Evolutionary conservation across 2,329 filamentous ascomycete species (phyloP).

Genomic region (Colletotrichum spinosum): DNA sequence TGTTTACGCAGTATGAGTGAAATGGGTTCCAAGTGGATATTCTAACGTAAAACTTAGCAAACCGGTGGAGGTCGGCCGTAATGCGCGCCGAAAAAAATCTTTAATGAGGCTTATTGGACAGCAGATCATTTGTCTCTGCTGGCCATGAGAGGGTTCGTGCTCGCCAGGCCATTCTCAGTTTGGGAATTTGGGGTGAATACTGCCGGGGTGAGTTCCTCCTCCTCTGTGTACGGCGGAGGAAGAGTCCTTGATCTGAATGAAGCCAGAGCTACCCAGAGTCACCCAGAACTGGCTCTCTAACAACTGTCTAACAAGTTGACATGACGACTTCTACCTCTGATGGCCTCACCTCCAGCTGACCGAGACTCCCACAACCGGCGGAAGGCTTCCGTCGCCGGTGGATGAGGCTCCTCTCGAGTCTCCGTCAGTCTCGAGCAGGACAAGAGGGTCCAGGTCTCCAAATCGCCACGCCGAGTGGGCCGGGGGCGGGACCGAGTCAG

Average conservation of each 20-base stretch:
- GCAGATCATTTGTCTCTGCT: background rate
- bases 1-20: constrained; percentile 15
- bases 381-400: constrained; percentile 23
- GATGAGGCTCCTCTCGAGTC: constrained; percentile 19
- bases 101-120: constrained; percentile 27
- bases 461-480: constrained; percentile 33
- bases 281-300: background rate
- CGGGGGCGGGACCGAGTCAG: constrained; percentile 32
- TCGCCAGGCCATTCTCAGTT: background rate
- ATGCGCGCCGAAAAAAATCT: constrained; percentile 25
- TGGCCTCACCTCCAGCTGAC: background rate
- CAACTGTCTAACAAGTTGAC: background rate
- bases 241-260: background rate
- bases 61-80: constrained; percentile 23
- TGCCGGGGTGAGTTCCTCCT: background rate
- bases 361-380: background rate
- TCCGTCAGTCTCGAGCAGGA: background rate
- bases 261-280: background rate
- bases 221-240: background rate
- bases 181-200: too few relatives aligned
- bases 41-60: constrained; percentile 36
- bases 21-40: constrained; percentile 23
- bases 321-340: background rate
- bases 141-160: background rate
- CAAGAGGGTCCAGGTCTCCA: constrained; percentile 25